Base-by-base conservation (phyloP, 108 stramenopile species). In the Skeletonema marinoi region DNA sequence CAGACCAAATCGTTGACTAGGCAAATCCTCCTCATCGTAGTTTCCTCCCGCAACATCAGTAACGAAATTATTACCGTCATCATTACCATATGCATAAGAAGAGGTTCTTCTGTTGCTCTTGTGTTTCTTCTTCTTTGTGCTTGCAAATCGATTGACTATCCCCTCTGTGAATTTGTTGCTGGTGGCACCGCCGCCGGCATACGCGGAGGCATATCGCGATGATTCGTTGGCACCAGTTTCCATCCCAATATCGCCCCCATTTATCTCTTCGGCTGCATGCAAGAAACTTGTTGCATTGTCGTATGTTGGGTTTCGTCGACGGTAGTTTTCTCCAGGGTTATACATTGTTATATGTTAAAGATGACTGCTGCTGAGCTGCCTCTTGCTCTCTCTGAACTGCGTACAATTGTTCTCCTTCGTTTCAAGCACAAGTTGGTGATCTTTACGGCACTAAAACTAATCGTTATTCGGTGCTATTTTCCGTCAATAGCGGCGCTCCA, bases 121-220 rank as follows among this genome's bases (percentile, higher is more conserved):
- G 6, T 10, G 54, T 25, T 29, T 56, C 54, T 56, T 56, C 29
- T 56, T 56, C 54, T 21, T 56, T 2, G 54, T 25, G 54, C 6
- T 56, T 29, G 54, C 54, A 56, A 56, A 56, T 56, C 54, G 54
- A 25, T 56, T 56, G 25, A 56, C 54, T 25, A 56, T 56, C 25
- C 25, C 54, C 21, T 25, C 10, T 29, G 54, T 56, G 2, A 29
- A 56, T 56, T 56, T 56, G 19, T 25, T 21, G 54, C 54, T 56
- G 21, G 54, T 56, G 9, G 25, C 54, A 29, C 25, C 54, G 25
- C 54, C 54, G 25, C 8, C 21, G 2, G n/a, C 6, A 56, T 56
- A 56, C 10, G 25, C 25, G 25, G 50, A 51, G 17, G 6, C 5
- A 19, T 51, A 51, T 51, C 54, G 54, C 7, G 21, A 6, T 25